Evolutionary conservation across 305 asterid species (phyloP).

Genomic region (Rubia balearica): DNA sequence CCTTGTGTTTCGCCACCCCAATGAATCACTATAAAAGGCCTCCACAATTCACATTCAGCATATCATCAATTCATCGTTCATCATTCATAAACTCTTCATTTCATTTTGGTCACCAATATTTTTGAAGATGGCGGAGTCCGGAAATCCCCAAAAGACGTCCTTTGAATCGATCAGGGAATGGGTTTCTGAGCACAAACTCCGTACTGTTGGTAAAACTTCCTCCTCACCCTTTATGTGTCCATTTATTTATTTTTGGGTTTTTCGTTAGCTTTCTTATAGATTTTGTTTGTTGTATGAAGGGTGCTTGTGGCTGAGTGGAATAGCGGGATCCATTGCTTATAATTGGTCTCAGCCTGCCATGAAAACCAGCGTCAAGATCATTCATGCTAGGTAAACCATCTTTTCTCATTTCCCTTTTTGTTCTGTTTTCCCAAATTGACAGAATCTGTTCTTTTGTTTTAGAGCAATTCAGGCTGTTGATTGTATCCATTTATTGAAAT

Average conservation of each 20-base stretch:
- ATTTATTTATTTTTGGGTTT: not conserved
- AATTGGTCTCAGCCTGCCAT: conserved; percentile 59
- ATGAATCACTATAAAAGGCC: not conserved
- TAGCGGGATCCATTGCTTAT: conserved; percentile 52
- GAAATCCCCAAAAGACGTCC: conserved; percentile 21
- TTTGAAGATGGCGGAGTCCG: conserved; percentile 33
- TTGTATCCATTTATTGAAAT: not conserved
- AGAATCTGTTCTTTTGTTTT: not conserved
- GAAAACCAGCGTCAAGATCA: conserved; percentile 54
- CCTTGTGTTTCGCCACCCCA: conserved; percentile 12
- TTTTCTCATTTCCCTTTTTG: not conserved
- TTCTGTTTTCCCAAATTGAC: not conserved
- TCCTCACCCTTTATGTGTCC: not conserved
- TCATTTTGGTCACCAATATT: not conserved
- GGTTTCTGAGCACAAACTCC: conserved; percentile 56
- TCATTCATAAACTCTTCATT: not conserved
- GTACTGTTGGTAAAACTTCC: conserved; percentile 41
- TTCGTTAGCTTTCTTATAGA: not conserved
- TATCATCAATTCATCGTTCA: not conserved
- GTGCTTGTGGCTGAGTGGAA: conserved; percentile 48
- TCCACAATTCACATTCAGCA: not conserved
- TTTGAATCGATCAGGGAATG: conserved; percentile 41
- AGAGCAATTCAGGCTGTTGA: not conserved
- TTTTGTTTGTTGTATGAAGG: conserved; percentile 24
- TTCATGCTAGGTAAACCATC: conserved; percentile 45